A percentile compares a stretch with the other conserved stretches of the same genome.
Evolutionary conservation across 2,329 filamentous ascomycete species (phyloP).

Genomic region (Calonectria pauciramosa): DNA sequence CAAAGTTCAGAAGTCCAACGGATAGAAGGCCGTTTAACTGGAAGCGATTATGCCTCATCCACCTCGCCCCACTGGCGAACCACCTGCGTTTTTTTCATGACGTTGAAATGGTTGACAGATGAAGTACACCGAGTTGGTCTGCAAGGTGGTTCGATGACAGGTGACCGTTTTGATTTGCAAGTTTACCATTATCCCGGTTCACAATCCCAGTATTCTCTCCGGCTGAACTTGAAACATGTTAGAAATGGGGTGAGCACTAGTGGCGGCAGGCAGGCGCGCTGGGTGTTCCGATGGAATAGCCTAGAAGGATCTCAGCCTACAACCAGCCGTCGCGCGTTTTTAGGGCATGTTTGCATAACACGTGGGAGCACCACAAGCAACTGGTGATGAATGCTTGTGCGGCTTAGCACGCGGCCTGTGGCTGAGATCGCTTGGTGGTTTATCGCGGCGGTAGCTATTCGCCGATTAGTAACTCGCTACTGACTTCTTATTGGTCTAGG

Average conservation of each 20-base stretch:
- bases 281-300: background rate
- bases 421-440: background rate
- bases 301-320: background rate
- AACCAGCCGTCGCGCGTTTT: background rate
- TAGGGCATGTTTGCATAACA: background rate
- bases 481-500: background rate
- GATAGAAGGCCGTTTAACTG: background rate
- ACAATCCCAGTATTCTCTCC: background rate
- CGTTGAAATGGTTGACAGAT: too few relatives aligned
- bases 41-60: background rate
- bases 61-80: background rate
- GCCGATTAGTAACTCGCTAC: background rate
- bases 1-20: background rate
- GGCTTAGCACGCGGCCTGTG: background rate
- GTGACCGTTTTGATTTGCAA: background rate
- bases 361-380: too few relatives aligned
- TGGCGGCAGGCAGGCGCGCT: background rate
- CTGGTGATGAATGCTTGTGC: background rate
- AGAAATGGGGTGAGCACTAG: background rate
- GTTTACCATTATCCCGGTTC: background rate
- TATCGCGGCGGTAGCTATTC: too few relatives aligned
- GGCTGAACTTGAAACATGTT: background rate
- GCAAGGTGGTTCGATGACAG: background rate
- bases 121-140: background rate
- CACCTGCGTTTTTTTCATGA: background rate